Percentiles rank a stretch among this genome's conserved stretches.
Conservation (phyloP, 1,284 basidiomycete species). For the Cutaneotrichosporon sp. region DNA sequence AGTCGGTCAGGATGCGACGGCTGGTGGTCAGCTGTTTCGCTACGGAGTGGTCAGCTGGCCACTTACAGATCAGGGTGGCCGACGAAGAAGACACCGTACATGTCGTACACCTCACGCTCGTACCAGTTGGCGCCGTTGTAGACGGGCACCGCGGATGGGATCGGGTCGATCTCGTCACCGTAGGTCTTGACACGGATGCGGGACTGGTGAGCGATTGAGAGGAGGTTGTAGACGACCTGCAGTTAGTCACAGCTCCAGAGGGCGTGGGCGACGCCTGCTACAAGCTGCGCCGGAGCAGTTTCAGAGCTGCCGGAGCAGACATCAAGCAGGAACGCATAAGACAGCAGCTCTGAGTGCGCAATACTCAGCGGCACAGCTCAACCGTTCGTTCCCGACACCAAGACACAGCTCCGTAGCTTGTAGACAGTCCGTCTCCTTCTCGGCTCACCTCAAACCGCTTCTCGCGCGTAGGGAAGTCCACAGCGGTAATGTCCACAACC, state of each 20-base stretch:
- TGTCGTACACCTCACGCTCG: constrained; percentile 96
- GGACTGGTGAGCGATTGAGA: constrained; percentile 67
- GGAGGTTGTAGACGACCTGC: constrained; percentile 86
- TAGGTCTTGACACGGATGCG: constrained; percentile 97
- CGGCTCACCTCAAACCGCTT: constrained; percentile 76
- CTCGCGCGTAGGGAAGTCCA: constrained; percentile 87
- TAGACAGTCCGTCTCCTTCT: too few species aligned
- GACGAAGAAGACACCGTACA: constrained; percentile 95
- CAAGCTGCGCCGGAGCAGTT: too few species aligned
- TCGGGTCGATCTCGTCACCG: constrained; percentile 89
- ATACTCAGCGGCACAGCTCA: too few species aligned
- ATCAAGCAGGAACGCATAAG: too few species aligned
- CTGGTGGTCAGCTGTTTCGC: constrained; percentile 49
- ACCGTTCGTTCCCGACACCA: too few species aligned
- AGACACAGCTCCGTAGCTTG: too few species aligned
- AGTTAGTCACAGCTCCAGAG: neutral
- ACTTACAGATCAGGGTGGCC: constrained; percentile 91
- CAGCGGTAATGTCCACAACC: constrained; percentile 89
- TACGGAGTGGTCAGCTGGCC: too few species aligned
- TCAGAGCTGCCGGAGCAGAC: too few species aligned
- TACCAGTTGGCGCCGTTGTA: constrained; percentile 95
- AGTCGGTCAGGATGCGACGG: constrained; percentile 95
- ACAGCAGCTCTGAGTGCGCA: too few species aligned
- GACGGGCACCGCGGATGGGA: constrained; percentile 74
- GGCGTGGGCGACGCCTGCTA: too few species aligned